Evolutionary conservation across 2,329 filamentous ascomycete genomes (phyloP).

Genomic region (Diaporthe citri): DNA sequence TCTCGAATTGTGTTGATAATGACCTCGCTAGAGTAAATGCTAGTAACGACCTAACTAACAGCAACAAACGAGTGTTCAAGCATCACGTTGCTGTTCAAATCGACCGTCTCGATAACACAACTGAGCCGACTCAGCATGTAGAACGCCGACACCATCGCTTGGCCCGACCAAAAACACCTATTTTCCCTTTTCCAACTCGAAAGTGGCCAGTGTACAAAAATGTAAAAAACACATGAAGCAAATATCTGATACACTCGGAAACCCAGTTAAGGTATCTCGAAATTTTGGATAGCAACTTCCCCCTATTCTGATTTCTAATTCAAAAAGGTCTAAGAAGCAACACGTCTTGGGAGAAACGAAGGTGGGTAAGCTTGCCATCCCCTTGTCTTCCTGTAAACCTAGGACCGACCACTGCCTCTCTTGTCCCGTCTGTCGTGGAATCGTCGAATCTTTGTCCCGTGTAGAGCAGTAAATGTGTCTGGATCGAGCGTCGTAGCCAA

Average conservation of each 20-base stretch:
- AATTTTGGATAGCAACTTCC: constrained; percentile 20
- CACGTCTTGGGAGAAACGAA: constrained; percentile 32
- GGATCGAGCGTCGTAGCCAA: constrained; percentile 3
- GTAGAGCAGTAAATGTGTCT: constrained; percentile 1
- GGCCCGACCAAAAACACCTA: constrained; percentile 5
- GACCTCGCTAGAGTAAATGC: background rate
- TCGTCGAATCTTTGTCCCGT: constrained; percentile 31
- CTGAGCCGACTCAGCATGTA: background rate
- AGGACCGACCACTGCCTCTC: background rate
- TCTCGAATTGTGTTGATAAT: background rate
- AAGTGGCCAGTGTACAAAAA: background rate
- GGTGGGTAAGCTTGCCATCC: constrained; percentile 30
- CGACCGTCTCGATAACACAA: background rate
- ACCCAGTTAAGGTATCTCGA: background rate
- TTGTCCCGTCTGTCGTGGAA: constrained; percentile 23
- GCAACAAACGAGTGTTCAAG: background rate
- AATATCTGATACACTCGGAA: constrained; percentile 17
- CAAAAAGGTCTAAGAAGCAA: constrained; percentile 32
- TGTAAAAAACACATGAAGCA: background rate
- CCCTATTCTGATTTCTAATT: constrained; percentile 23
- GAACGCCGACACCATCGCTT: constrained; percentile 20
- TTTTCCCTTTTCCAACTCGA: background rate
- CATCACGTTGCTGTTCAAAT: background rate
- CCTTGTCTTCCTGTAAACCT: background rate
- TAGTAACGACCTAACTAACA: background rate